These are phyloP conservation scores for Pilasporangium apinafurcum DNA, from an alignment of 352 stramenopile species.

Conservation along the genomic window DNA sequence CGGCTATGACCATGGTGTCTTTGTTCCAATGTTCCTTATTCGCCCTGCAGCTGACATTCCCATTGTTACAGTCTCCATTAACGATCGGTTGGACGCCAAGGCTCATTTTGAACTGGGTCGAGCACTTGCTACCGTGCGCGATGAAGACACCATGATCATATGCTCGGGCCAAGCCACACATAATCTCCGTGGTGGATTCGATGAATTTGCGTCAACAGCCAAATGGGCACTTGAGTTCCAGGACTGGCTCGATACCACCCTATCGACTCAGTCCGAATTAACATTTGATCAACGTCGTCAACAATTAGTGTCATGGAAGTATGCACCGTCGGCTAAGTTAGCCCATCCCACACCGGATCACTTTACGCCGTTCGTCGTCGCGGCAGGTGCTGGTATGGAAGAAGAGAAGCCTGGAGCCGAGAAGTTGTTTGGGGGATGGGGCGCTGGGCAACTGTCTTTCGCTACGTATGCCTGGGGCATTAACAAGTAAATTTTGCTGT, in stretches of 20 bases:
- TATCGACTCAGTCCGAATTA: conserved; percentile 15
- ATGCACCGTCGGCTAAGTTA: conserved; percentile 18
- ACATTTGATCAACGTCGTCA: conserved; percentile 22
- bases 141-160: conserved; percentile 78
- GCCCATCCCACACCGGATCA: conserved; percentile 47
- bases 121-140: conserved; percentile 46
- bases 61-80: conserved; percentile 80
- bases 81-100: conserved; percentile 36
- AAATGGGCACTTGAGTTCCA: conserved; percentile 31
- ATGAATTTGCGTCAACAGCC: neutral
- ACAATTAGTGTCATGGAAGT: conserved; percentile 28
- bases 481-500: conserved; percentile 9
- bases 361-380: conserved; percentile 42
- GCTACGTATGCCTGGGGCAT: conserved; percentile 25
- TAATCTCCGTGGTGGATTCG: conserved; percentile 1
- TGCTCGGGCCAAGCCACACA: conserved; percentile 67
- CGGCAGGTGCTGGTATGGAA: conserved; percentile 41
- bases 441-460: conserved; percentile 35
- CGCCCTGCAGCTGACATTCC: conserved; percentile 80
- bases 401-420: conserved; percentile 20
- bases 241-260: conserved; percentile 25
- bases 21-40: conserved; percentile 85
- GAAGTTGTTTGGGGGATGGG: conserved; percentile 33
- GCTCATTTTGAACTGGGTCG: conserved; percentile 65
- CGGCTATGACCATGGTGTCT: conserved; percentile 87